Evolutionary conservation across 495 filamentous ascomycete species (phyloP).

Genomic region (Hypoxylon trugodes): DNA sequence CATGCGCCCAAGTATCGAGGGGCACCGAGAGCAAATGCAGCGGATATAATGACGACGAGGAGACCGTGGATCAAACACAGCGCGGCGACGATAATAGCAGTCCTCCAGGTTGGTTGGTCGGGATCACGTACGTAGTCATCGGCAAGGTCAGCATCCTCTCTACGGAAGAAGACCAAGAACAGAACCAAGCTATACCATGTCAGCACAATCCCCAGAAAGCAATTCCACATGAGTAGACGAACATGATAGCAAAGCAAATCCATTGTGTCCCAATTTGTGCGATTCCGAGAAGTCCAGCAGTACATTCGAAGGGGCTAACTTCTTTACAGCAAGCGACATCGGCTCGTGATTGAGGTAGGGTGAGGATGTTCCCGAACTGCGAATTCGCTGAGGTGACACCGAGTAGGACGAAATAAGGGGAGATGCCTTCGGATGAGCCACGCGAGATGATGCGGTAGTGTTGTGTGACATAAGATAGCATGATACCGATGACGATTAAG

Average conservation of each 20-base stretch:
- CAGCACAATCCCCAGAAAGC: background rate
- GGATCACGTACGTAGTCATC: slow-evolving; percentile 47
- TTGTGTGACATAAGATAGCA: slow-evolving; percentile 94
- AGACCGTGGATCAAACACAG: slow-evolving; percentile 77
- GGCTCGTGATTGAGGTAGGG: slow-evolving; percentile 75
- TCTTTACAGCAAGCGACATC: slow-evolving; percentile 86
- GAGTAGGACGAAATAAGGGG: slow-evolving; percentile 90
- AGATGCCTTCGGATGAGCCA: slow-evolving; percentile 93
- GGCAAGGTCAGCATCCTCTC: slow-evolving; percentile 63
- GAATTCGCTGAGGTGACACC: slow-evolving; percentile 88
- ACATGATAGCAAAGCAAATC: slow-evolving; percentile 92
- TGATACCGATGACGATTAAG: slow-evolving; percentile 87
- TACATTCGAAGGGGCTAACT: slow-evolving; percentile 81
- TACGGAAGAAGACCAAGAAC: slow-evolving; percentile 85
- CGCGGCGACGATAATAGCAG: slow-evolving; percentile 75
- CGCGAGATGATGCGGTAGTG: slow-evolving; percentile 88
- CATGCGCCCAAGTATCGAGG: slow-evolving; percentile 71
- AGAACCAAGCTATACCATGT: slow-evolving; percentile 69
- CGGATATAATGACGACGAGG: slow-evolving; percentile 69
- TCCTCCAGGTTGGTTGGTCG: slow-evolving; percentile 70
- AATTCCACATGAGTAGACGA: slow-evolving; percentile 42
- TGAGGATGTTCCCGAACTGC: slow-evolving; percentile 89
- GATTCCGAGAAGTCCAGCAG: slow-evolving; percentile 84
- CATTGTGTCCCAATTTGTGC: slow-evolving; percentile 91
- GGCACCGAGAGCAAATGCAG: slow-evolving; percentile 64